These are phyloP conservation scores for Neofusicoccum parvum DNA, from an alignment of 2,329 filamentous ascomycete genomes.

Conservation along the genomic window DNA sequence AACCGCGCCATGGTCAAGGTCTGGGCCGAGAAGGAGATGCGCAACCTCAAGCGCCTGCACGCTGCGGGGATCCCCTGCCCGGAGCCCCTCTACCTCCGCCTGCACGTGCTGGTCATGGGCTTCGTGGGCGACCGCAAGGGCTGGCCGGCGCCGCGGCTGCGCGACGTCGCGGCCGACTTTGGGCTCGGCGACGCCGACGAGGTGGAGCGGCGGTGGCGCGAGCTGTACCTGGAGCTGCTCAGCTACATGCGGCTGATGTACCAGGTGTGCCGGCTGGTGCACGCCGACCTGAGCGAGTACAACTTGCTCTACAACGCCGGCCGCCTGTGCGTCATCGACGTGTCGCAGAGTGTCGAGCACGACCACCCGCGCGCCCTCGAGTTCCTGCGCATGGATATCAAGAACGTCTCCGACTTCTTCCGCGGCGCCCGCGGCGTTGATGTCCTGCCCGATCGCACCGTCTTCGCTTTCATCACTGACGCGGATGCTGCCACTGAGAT, in stretches of 20 bases:
- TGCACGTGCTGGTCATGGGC: slow-evolving; percentile 94
- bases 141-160: slow-evolving; percentile 82
- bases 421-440: slow-evolving; percentile 75
- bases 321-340: slow-evolving; percentile 90
- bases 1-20: slow-evolving; percentile 97
- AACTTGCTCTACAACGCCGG: slow-evolving; percentile 88
- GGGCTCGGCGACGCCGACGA: slow-evolving; percentile 59
- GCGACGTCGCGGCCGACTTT: slow-evolving; percentile 73
- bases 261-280: slow-evolving; percentile 86
- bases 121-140: slow-evolving; percentile 89
- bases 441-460: slow-evolving; percentile 72
- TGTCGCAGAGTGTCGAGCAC: slow-evolving; percentile 95
- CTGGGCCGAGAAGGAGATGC: slow-evolving; percentile 98
- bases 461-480: slow-evolving; percentile 81
- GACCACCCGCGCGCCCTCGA: slow-evolving; percentile 91
- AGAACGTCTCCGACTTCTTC: slow-evolving; percentile 95
- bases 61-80: slow-evolving; percentile 85
- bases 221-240: slow-evolving; percentile 79
- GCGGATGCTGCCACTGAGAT: slow-evolving; percentile 62
- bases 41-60: slow-evolving; percentile 85
- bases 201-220: slow-evolving; percentile 71
- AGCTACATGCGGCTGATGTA: slow-evolving; percentile 92
- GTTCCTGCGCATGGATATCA: slow-evolving; percentile 97
- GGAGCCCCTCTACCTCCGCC: slow-evolving; percentile 82
- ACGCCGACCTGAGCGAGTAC: slow-evolving; percentile 97